phyloP scores from a whole-genome alignment of 2,329 filamentous ascomycete genomes.

The Talaromyces marneffei region DNA sequence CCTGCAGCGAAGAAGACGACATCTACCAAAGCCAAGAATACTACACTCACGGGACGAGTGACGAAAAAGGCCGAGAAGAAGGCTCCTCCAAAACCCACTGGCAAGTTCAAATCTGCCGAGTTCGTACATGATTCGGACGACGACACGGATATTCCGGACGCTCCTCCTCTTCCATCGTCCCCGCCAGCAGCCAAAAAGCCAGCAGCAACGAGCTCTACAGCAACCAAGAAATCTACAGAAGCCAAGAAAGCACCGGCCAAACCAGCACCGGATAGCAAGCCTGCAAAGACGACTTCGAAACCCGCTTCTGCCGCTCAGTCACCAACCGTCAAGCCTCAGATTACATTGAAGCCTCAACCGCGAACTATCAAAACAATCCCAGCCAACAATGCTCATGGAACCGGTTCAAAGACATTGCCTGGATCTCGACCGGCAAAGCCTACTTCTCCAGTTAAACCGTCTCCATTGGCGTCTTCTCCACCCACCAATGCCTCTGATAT shows the following conservation, averaged over 20 bases:
- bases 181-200: constrained; percentile 10
- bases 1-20: constrained; percentile 29
- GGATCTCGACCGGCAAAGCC: constrained; percentile 35
- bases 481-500: constrained; percentile 57
- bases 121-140: constrained; percentile 50
- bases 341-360: constrained; percentile 18
- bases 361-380: constrained; percentile 23
- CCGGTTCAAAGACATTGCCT: constrained; percentile 31
- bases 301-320: constrained; percentile 5
- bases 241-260: background rate
- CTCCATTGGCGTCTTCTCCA: constrained; percentile 56
- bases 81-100: constrained; percentile 33
- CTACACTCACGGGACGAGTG: constrained; percentile 39
- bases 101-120: constrained; percentile 50
- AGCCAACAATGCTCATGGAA: constrained; percentile 23
- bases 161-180: constrained; percentile 11
- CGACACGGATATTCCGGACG: constrained; percentile 40
- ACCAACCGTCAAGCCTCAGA: constrained; percentile 11
- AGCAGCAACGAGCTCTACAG: constrained; percentile 15
- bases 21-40: constrained; percentile 39
- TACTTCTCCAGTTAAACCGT: constrained; percentile 56
- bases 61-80: constrained; percentile 43
- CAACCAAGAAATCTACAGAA: constrained; percentile 12
- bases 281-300: constrained; percentile 5
- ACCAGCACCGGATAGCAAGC: constrained; percentile 7